Base-by-base conservation (phyloP, 2,329 filamentous ascomycete genomes). In the Monilinia fructigena region DNA sequence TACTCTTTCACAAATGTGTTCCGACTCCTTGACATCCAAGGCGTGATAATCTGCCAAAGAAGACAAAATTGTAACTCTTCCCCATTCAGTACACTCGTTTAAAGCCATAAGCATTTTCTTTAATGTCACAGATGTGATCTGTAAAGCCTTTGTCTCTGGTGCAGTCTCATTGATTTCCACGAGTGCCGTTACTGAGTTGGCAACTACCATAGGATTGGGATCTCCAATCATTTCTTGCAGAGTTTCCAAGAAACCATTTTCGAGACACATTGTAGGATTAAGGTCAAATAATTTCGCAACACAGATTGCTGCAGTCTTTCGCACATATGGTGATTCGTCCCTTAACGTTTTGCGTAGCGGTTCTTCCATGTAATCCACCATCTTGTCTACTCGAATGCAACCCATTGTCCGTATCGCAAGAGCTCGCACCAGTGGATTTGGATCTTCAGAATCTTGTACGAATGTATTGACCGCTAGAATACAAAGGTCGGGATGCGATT, bases 291-390 rank as follows among this genome's bases (percentile, higher is more conserved):
- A 86, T 80, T 99, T 99, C 63, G 95, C 95, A 55, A 99, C 95
- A 77, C 95, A 98, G 71, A 99, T 95, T 52, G 94, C 95, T 54
- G 95, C 95, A 2, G 95, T 99, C 82, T 99, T 99, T 73, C 95
- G 91, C 68, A 99, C 95, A 78, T 99, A 99, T 0, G 95, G 95
- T 59, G 94, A 98, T 79, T 99, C 95, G 80, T 99, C 95, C 78
- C 93, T 88, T 72, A 99, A 82, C 16, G 95, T 99, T 81, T 99
- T 99, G 73, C 95, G 87, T 70, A 99, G 80, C 18, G 95, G 95
- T 76, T 99, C 95, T 78, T 98, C 95, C 94, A 99, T 98, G 78
- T 99, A 99, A 77, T 99, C 95, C 71, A 98, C 92, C 92, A 99
- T 99, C 80, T 99, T 99, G 73, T 98, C 95, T 66, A 99, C 95